Conservation (phyloP, 352 stramenopile genomes). For the Globisporangium paddicum region DNA sequence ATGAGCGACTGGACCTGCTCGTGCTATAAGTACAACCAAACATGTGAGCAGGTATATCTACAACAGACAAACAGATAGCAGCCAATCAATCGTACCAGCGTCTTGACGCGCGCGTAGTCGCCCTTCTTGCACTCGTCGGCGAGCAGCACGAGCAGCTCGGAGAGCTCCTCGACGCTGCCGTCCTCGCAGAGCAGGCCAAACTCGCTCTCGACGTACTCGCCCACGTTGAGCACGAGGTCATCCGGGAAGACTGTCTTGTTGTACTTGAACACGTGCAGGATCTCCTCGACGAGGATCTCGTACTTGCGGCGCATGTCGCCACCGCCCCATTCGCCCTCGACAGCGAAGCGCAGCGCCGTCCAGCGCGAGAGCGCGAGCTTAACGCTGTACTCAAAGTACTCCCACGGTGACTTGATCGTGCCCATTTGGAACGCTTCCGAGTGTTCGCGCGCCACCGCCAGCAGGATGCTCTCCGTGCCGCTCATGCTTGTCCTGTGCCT, state of each 20-base stretch:
- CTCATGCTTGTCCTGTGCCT: conserved; percentile 21
- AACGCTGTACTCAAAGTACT: conserved; percentile 81
- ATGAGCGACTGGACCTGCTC: conserved; percentile 70
- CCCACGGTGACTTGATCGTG: conserved; percentile 72
- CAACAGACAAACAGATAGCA: no score
- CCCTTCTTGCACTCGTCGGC: conserved; percentile 77
- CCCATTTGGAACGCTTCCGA: conserved; percentile 40
- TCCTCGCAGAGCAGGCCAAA: conserved; percentile 80
- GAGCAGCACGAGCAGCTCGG: conserved; percentile 56
- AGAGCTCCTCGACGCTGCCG: conserved; percentile 66
- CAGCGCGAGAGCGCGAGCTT: conserved; percentile 74
- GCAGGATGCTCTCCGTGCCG: conserved; percentile 43
- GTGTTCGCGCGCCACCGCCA: conserved; percentile 50
- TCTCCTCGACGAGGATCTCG: conserved; percentile 74
- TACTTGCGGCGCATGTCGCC: conserved; percentile 79
- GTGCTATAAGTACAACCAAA: no score
- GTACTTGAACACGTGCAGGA: conserved; percentile 79
- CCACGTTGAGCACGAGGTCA: conserved; percentile 66
- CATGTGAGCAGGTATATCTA: no score
- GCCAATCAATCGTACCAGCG: conserved; percentile 15
- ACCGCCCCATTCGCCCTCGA: conserved; percentile 80
- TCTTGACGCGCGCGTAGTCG: conserved; percentile 61
- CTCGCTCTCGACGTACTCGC: conserved; percentile 66
- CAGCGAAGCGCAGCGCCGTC: conserved; percentile 80
- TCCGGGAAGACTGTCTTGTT: conserved; percentile 64